A percentile compares a stretch with the other conserved stretches of the same genome.
These are phyloP conservation scores for Podila clonocystis DNA, from an alignment of 192 early-diverging fungal genomes.

Conservation along the genomic window DNA sequence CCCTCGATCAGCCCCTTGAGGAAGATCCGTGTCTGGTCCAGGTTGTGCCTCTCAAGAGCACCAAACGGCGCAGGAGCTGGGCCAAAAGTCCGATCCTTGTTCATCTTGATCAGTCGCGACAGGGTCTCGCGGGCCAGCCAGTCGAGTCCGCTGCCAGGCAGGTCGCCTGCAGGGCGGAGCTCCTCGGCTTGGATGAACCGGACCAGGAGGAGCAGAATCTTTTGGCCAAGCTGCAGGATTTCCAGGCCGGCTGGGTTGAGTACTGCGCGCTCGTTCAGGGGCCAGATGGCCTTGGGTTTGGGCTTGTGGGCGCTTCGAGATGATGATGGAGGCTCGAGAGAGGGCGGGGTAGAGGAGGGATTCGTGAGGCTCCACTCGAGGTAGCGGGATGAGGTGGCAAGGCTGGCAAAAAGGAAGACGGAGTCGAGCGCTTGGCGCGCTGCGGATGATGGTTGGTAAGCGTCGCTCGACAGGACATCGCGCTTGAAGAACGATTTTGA, in stretches of 20 bases:
- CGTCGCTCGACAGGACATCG: slow-evolving; percentile 13
- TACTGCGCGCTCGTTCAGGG: slow-evolving; percentile 11
- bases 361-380: slow-evolving; percentile 2
- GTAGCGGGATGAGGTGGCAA: slow-evolving; percentile 24
- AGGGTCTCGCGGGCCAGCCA: slow-evolving; percentile 25
- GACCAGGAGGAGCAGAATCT: slow-evolving; percentile 31
- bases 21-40: slow-evolving; percentile 41
- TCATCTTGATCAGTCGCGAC: slow-evolving; percentile 27
- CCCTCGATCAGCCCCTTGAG: slow-evolving; percentile 38
- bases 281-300: slow-evolving; percentile 15
- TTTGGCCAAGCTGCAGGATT: slow-evolving; percentile 37
- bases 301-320: not conserved
- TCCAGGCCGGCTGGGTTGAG: slow-evolving; percentile 24
- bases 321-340: not conserved
- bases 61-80: not conserved
- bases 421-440: slow-evolving; percentile 18
- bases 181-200: slow-evolving; percentile 28
- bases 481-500: slow-evolving; percentile 22
- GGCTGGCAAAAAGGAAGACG: slow-evolving; percentile 20
- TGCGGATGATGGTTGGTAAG: not conserved
- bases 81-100: slow-evolving; percentile 16
- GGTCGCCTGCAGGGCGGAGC: slow-evolving; percentile 1
- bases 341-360: not conserved
- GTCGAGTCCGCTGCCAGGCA: slow-evolving; percentile 19
- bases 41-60: slow-evolving; percentile 16